These are phyloP conservation scores for Microstegium vimineum DNA, from an alignment of 176 grass and related monocot species.

Conservation along the genomic window DNA sequence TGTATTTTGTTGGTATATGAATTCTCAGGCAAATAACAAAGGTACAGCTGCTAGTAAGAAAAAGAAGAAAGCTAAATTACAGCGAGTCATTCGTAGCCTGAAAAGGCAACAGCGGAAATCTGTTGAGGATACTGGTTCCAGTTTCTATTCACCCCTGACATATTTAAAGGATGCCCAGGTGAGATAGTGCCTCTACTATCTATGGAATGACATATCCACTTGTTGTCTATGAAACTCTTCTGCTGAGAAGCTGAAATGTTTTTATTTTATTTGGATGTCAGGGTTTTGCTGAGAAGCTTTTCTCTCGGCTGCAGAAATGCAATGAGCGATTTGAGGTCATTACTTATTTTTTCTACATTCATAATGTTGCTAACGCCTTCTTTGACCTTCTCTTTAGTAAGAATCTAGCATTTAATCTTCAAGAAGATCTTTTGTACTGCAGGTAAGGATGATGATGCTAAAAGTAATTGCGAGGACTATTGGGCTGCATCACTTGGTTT, in stretches of 20 bases:
- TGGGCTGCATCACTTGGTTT: slow-evolving; percentile 81
- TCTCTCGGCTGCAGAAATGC: slow-evolving; percentile 83
- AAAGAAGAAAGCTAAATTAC: slow-evolving; percentile 98
- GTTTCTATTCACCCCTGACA: slow-evolving; percentile 83
- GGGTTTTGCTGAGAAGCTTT: slow-evolving; percentile 93
- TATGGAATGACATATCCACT: slow-evolving; percentile 7
- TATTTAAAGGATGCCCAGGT: slow-evolving; percentile 97
- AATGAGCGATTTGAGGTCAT: slow-evolving; percentile 97
- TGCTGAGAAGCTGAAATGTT: slow-evolving; percentile 6
- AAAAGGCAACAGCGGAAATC: slow-evolving; percentile 88
- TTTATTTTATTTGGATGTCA: slow-evolving; percentile 30
- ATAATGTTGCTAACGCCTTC: background rate
- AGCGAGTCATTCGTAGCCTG: slow-evolving; percentile 83
- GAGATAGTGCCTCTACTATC: background rate
- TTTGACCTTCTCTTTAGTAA: background rate
- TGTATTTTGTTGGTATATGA: slow-evolving; percentile 18
- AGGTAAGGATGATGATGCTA: slow-evolving; percentile 96
- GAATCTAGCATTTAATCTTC: slow-evolving; percentile 10
- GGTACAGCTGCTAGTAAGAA: slow-evolving; percentile 90
- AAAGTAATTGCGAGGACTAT: slow-evolving; percentile 87
- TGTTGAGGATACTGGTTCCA: slow-evolving; percentile 49
- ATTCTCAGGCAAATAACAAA: slow-evolving; percentile 72
- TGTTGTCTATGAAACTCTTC: background rate
- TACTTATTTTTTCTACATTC: background rate
- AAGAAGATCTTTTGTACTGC: slow-evolving; percentile 30